Percentiles rank a stretch among this genome's conserved stretches.
phyloP scores from a whole-genome alignment of 306 rosid genomes.

The Psophocarpus tetragonolobus region DNA sequence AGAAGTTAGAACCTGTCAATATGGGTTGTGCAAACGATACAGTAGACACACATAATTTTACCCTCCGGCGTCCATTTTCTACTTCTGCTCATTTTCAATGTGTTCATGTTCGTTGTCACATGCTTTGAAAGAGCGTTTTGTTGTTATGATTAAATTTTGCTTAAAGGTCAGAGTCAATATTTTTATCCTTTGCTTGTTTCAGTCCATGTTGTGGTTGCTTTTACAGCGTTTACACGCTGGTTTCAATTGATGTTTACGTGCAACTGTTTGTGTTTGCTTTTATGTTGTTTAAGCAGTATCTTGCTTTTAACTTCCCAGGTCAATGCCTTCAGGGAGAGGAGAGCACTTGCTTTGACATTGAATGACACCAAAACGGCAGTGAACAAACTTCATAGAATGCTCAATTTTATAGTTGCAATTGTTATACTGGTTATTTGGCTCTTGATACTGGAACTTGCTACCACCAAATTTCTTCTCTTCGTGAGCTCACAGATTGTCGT shows the following conservation, averaged over 20 bases:
- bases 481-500: conserved; percentile 84
- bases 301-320: conserved; percentile 54
- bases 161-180: neutral
- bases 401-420: conserved; percentile 64
- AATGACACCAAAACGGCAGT: conserved; percentile 98
- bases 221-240: neutral
- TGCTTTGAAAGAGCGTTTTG: neutral
- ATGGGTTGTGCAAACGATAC: neutral
- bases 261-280: neutral
- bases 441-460: conserved; percentile 71
- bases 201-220: neutral
- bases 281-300: neutral
- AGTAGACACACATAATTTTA: neutral
- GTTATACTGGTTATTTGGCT: conserved; percentile 66
- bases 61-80: neutral
- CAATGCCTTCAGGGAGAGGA: conserved; percentile 85
- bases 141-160: neutral
- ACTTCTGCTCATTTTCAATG: neutral
- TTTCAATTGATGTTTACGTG: conserved; percentile 9
- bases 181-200: conserved; percentile 13
- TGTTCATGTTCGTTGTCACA: conserved; percentile 6
- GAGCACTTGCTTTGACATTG: conserved; percentile 91
- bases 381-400: conserved; percentile 76
- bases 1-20: conserved; percentile 10
- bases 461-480: conserved; percentile 65